Evolutionary conservation across 495 filamentous ascomycete species (phyloP).

Genomic region (Hypoxylon cercidicola): DNA sequence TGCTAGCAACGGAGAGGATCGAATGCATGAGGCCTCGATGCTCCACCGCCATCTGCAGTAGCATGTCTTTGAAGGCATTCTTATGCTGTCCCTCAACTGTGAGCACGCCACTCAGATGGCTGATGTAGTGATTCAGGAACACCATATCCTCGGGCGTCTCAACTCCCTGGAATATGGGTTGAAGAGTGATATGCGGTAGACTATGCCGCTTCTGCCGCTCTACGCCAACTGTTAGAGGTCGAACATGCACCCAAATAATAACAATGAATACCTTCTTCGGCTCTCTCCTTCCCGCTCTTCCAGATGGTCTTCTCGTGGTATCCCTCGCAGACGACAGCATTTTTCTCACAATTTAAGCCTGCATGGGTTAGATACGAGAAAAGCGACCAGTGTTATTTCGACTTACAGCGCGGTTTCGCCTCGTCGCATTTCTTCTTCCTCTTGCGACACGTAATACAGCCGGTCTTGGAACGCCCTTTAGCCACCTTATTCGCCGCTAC

Average conservation of each 20-base stretch:
- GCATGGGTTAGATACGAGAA: conserved; percentile 36
- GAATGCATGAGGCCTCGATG: conserved; percentile 94
- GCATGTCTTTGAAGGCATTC: conserved; percentile 89
- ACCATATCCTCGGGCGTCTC: conserved; percentile 85
- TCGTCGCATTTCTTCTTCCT: conserved; percentile 98
- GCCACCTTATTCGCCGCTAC: conserved; percentile 69
- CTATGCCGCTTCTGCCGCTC: conserved; percentile 55
- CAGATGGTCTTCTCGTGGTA: conserved; percentile 90
- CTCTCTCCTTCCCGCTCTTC: conserved; percentile 82
- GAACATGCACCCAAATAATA: conserved; percentile 35
- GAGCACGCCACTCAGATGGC: conserved; percentile 80
- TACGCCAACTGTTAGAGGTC: conserved; percentile 49
- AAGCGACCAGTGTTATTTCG: not conserved
- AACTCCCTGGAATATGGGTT: conserved; percentile 83
- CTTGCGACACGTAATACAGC: conserved; percentile 90
- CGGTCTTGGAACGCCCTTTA: conserved; percentile 92
- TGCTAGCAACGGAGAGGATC: conserved; percentile 84
- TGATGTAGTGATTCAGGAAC: conserved; percentile 88
- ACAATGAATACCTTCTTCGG: conserved; percentile 72
- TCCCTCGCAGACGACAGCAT: conserved; percentile 90
- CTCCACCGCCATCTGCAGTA: conserved; percentile 84
- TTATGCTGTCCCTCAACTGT: conserved; percentile 85
- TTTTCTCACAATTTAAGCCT: conserved; percentile 93
- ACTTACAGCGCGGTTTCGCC: conserved; percentile 84
- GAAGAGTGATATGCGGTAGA: conserved; percentile 72